Conservation (phyloP, 306 rosid genomes). For the Amphicarpaea edgeworthii region DNA sequence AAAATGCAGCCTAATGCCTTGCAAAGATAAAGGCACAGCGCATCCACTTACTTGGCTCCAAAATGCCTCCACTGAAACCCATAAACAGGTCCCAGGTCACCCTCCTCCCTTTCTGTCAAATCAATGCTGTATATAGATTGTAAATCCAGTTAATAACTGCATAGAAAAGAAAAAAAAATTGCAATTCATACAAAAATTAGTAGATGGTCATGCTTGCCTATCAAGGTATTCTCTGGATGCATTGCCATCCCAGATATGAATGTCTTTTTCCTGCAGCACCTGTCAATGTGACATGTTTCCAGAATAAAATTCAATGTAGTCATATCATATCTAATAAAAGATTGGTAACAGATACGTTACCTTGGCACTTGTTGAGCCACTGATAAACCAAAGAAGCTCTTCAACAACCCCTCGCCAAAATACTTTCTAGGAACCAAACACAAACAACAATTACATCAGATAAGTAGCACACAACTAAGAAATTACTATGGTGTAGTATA, state of each 20-base stretch:
- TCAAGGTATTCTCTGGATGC: slow-evolving; percentile 96
- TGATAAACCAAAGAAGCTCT: slow-evolving; percentile 98
- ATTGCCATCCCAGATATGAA: slow-evolving; percentile 96
- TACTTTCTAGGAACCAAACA: slow-evolving; percentile 73
- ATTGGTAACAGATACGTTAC: slow-evolving; percentile 52
- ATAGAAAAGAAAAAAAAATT: slow-evolving; percentile 26
- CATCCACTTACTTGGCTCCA: slow-evolving; percentile 84
- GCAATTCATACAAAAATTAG: slow-evolving; percentile 8
- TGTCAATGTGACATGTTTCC: slow-evolving; percentile 52
- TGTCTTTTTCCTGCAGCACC: slow-evolving; percentile 91
- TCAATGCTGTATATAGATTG: slow-evolving; percentile 68
- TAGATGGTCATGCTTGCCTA: slow-evolving; percentile 65
- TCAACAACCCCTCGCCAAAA: slow-evolving; percentile 99
- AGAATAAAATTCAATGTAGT: slow-evolving; percentile 19
- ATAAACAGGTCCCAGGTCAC: slow-evolving; percentile 97
- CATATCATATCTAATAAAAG: slow-evolving; percentile 8
- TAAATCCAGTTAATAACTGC: slow-evolving; percentile 40
- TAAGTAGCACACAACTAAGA: slow-evolving; percentile 21
- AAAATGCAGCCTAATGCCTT: slow-evolving; percentile 4
- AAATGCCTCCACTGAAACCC: slow-evolving; percentile 99
- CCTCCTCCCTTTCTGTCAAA: slow-evolving; percentile 85
- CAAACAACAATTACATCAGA: slow-evolving; percentile 16
- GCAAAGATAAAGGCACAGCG: slow-evolving; percentile 18
- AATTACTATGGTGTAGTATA: slow-evolving; percentile 18
- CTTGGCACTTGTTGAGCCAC: slow-evolving; percentile 98